These are phyloP conservation scores for Linnemannia elongata DNA, from an alignment of 192 early-diverging fungal species.

Conservation along the genomic window DNA sequence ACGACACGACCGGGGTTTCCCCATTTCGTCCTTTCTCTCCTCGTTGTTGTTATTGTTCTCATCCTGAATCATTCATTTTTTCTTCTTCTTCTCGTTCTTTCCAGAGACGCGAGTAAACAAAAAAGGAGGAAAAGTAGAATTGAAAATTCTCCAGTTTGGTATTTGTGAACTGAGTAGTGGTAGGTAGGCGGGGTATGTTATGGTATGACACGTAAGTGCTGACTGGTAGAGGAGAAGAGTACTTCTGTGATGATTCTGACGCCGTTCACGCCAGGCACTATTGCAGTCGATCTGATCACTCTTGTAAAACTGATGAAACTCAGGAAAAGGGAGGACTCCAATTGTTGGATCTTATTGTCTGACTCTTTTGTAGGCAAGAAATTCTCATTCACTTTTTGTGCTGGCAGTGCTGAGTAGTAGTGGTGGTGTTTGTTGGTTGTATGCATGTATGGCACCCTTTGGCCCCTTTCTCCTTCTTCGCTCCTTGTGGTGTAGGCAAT, in stretches of 20 bases:
- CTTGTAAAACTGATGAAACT: neutral
- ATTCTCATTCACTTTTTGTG: too few relatives aligned
- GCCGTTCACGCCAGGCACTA: too few relatives aligned
- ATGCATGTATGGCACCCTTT: too few relatives aligned
- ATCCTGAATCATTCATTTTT: neutral
- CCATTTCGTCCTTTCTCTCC: neutral
- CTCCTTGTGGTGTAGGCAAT: neutral
- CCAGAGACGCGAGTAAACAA: neutral
- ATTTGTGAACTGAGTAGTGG: neutral
- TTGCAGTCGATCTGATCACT: neutral
- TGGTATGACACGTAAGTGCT: neutral
- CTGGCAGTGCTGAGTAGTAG: too few relatives aligned
- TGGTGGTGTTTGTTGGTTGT: too few relatives aligned
- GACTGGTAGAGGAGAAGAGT: neutral
- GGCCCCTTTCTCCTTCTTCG: neutral
- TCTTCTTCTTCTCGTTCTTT: neutral
- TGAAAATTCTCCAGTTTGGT: neutral
- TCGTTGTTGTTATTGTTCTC: neutral
- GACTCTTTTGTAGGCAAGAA: too few relatives aligned
- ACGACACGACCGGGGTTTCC: constrained; percentile 1
- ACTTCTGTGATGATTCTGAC: too few relatives aligned
- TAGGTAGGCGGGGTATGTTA: neutral
- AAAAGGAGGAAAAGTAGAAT: constrained; percentile 11
- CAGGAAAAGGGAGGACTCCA: neutral
- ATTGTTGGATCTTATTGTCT: neutral